Evolutionary conservation across 2,329 filamentous ascomycete genomes (phyloP).

Genomic region (Paracorniculantispora psalliotae): DNA sequence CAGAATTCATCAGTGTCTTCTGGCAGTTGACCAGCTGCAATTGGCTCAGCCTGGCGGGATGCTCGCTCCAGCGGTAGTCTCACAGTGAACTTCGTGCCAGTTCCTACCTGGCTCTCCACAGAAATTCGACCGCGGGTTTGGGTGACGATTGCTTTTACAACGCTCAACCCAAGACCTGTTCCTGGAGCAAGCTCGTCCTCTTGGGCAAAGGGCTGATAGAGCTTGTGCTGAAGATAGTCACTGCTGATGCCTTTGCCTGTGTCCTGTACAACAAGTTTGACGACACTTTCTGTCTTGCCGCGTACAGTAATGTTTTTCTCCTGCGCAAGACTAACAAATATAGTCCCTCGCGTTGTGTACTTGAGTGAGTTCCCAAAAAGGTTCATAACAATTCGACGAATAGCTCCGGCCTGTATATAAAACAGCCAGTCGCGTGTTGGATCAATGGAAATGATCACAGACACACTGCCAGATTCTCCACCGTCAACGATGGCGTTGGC

Average conservation of each 20-base stretch:
- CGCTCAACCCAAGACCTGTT: slow-evolving; percentile 59
- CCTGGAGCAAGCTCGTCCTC: slow-evolving; percentile 57
- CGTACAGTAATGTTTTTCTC: not conserved
- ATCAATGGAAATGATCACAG: slow-evolving; percentile 39
- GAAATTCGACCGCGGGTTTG: slow-evolving; percentile 55
- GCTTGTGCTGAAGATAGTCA: slow-evolving; percentile 53
- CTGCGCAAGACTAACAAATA: slow-evolving; percentile 8
- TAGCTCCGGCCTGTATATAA: slow-evolving; percentile 46
- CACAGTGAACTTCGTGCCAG: slow-evolving; percentile 33
- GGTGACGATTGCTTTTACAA: slow-evolving; percentile 56
- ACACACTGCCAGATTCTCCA: not conserved
- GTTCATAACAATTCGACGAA: slow-evolving; percentile 56
- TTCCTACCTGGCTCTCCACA: slow-evolving; percentile 41
- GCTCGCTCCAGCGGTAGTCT: slow-evolving; percentile 29
- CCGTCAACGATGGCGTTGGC: not conserved
- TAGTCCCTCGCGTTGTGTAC: slow-evolving; percentile 43
- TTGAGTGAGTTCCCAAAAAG: slow-evolving; percentile 59
- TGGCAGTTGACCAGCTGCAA: too few species aligned
- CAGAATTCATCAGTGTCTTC: too few species aligned
- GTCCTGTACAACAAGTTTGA: slow-evolving; percentile 49
- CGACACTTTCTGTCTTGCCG: slow-evolving; percentile 27
- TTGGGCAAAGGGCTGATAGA: slow-evolving; percentile 62
- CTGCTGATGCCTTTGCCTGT: slow-evolving; percentile 62
- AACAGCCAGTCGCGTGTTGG: slow-evolving; percentile 45
- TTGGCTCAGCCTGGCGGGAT: too few species aligned